Evolutionary conservation across 345 rosid genomes (phyloP).

Genomic region (Rubroshorea leprosula): DNA sequence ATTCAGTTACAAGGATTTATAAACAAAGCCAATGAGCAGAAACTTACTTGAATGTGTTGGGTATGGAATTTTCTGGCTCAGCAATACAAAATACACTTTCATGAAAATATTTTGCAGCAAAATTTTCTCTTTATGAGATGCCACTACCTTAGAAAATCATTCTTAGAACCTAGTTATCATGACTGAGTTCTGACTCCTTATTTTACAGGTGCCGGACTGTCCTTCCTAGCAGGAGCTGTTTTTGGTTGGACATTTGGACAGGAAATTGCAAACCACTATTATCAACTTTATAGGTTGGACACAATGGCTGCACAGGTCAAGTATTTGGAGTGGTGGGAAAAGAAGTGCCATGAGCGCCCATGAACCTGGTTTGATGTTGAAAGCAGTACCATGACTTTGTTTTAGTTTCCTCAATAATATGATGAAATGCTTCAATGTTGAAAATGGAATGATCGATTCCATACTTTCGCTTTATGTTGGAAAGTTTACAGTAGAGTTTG

Average conservation of each 20-base stretch:
- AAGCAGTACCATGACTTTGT: constrained; percentile 4
- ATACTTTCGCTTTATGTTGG: neutral
- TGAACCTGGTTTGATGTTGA: constrained; percentile 16
- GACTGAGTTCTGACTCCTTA: neutral
- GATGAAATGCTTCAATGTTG: constrained; percentile 4
- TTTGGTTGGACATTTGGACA: constrained; percentile 94
- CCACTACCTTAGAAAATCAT: neutral
- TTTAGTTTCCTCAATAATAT: constrained; percentile 18
- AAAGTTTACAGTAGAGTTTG: neutral
- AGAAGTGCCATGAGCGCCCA: constrained; percentile 34
- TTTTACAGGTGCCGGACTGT: constrained; percentile 67
- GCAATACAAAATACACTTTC: neutral
- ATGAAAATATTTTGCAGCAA: too few relatives aligned
- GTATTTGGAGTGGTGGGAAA: constrained; percentile 96
- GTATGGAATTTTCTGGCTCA: neutral
- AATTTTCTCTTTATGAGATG: too few relatives aligned
- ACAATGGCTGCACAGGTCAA: constrained; percentile 81
- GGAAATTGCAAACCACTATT: constrained; percentile 62
- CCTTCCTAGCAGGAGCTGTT: constrained; percentile 72
- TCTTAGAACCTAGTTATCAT: neutral
- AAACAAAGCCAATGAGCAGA: too few relatives aligned
- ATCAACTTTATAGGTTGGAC: constrained; percentile 80
- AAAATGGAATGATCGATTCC: constrained; percentile 10
- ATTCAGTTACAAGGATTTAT: too few relatives aligned
- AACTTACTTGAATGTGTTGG: too few relatives aligned